Conservation (phyloP, 2,329 filamentous ascomycete genomes). For the Hortaea werneckii region DNA sequence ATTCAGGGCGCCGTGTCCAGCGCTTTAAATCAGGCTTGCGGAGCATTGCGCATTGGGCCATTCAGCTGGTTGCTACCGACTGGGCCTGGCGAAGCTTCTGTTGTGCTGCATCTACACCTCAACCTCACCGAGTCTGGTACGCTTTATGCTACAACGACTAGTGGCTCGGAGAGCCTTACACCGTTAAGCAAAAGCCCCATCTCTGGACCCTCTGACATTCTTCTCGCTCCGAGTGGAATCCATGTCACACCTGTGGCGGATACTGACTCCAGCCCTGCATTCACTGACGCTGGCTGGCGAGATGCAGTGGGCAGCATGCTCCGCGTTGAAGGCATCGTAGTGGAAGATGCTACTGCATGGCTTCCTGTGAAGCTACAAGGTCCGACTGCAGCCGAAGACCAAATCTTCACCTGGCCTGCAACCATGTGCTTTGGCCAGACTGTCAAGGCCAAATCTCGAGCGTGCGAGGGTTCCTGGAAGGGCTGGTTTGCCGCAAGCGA, state of each 20-base stretch:
- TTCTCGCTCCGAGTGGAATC: constrained; percentile 1
- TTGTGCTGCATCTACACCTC: constrained; percentile 2
- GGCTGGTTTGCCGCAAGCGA: constrained; percentile 12
- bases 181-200: neutral
- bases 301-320: constrained; percentile 3
- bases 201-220: neutral
- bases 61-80: constrained; percentile 7
- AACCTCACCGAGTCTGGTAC: constrained; percentile 4
- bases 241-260: neutral
- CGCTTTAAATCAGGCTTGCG: constrained; percentile 1
- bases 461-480: constrained; percentile 11
- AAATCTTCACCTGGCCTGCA: neutral
- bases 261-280: neutral
- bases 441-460: neutral
- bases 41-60: constrained; percentile 2
- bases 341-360: constrained; percentile 4
- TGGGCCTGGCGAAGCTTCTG: neutral
- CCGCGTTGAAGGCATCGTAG: constrained; percentile 5
- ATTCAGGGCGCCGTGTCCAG: constrained; percentile 9
- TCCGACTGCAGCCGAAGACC: neutral
- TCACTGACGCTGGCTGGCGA: constrained; percentile 7
- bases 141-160: constrained; percentile 4
- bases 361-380: neutral
- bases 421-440: neutral
- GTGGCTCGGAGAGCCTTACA: neutral